phyloP scores from a whole-genome alignment of 352 stramenopile species.

The Pythium dissotocum region DNA sequence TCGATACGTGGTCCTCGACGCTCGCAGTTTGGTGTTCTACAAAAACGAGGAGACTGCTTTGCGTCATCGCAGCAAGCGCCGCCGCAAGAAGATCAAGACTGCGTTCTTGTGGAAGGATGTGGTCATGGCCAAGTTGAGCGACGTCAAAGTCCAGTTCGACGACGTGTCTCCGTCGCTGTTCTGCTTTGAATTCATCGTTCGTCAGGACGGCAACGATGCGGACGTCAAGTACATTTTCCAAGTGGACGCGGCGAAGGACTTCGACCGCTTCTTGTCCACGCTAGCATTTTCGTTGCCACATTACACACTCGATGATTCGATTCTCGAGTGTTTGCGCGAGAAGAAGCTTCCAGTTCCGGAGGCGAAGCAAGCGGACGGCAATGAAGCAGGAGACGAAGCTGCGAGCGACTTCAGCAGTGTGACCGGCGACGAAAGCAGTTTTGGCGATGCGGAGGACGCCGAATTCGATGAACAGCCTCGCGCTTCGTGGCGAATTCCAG shows the following conservation, averaged over 20 bases:
- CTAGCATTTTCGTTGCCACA: conserved; percentile 69
- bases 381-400: conserved; percentile 54
- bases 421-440: conserved; percentile 76
- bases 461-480: conserved; percentile 57
- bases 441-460: conserved; percentile 77
- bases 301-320: conserved; percentile 61
- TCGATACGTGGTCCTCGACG: conserved; percentile 82
- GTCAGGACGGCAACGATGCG: conserved; percentile 42
- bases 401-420: conserved; percentile 87
- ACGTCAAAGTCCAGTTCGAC: conserved; percentile 78
- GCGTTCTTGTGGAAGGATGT: conserved; percentile 75
- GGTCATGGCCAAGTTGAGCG: conserved; percentile 55
- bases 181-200: conserved; percentile 76
- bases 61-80: conserved; percentile 75
- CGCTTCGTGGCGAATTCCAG: conserved; percentile 52
- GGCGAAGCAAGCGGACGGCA: conserved; percentile 33
- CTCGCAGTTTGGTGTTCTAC: conserved; percentile 75
- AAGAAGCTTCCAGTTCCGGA: conserved; percentile 64
- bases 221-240: conserved; percentile 85
- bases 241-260: conserved; percentile 68
- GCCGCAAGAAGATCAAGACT: conserved; percentile 77
- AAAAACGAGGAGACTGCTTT: conserved; percentile 77
- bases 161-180: conserved; percentile 82
- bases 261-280: conserved; percentile 73
- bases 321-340: conserved; percentile 61